Evolutionary conservation across 352 stramenopile genomes (phyloP).

Genomic region (Achlya hypogyna): DNA sequence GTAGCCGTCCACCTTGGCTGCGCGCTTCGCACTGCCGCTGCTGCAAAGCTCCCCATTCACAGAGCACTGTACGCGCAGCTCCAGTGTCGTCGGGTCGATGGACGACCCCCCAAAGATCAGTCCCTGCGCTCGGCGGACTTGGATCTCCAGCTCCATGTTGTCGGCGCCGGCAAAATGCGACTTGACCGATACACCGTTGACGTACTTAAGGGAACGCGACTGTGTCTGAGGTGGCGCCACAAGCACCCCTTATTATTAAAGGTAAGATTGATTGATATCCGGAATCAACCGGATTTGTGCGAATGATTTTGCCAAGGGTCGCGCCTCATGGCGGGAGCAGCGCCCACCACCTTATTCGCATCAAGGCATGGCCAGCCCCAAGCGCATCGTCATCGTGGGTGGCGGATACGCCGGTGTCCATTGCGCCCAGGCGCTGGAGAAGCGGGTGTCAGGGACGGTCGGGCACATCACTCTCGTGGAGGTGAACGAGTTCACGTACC

Average conservation of each 20-base stretch:
- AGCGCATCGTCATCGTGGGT: conserved; percentile 33
- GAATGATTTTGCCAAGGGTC: too few species aligned
- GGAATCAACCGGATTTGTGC: too few species aligned
- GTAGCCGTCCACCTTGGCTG: conserved; percentile 1
- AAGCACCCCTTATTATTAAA: too few species aligned
- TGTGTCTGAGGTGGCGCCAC: too few species aligned
- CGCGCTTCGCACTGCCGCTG: conserved; percentile 1
- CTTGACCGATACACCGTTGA: too few species aligned
- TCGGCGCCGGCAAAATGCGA: background rate
- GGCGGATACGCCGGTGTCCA: conserved; percentile 29
- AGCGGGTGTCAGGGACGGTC: conserved; percentile 23
- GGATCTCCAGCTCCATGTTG: conserved; percentile 18
- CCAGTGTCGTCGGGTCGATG: background rate
- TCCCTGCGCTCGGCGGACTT: conserved; percentile 7
- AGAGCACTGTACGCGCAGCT: conserved; percentile 13
- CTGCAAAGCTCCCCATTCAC: conserved; percentile 16
- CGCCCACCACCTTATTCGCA: too few species aligned
- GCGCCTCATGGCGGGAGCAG: too few species aligned
- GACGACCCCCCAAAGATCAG: conserved; percentile 3
- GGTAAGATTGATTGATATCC: too few species aligned
- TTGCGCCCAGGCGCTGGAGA: conserved; percentile 28
- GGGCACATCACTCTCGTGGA: conserved; percentile 32
- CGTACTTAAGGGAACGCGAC: too few species aligned
- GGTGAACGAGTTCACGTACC: conserved; percentile 33
- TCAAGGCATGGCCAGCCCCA: too few species aligned